phyloP scores from a whole-genome alignment of 2,329 filamentous ascomycete species.

The Sporothrix phasma region DNA sequence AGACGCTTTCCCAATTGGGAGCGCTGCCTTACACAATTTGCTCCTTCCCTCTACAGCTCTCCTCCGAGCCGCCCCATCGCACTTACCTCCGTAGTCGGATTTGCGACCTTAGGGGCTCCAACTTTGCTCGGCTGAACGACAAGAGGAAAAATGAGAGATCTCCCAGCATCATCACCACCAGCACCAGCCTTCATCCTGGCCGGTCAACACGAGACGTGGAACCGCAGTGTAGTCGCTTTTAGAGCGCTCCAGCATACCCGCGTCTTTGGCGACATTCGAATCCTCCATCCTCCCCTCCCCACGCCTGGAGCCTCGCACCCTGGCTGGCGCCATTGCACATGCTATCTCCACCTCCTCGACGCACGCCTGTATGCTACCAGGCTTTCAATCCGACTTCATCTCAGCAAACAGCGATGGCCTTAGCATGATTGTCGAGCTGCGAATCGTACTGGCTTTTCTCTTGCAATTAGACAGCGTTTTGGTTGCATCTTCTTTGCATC shows the following conservation, averaged over 20 bases:
- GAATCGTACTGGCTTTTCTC: not conserved
- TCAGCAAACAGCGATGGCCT: not conserved
- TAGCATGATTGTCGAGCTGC: not conserved
- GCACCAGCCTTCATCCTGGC: not conserved
- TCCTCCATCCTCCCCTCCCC: not conserved
- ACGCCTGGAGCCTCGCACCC: not conserved
- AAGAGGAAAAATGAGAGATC: not conserved
- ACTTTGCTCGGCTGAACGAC: not conserved
- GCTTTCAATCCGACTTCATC: not conserved
- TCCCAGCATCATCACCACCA: not conserved
- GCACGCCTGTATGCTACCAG: not conserved
- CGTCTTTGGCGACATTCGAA: not conserved
- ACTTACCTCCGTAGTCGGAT: conserved; percentile 7
- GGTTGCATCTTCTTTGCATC: not conserved
- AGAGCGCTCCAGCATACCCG: not conserved
- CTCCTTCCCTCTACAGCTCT: conserved; percentile 1
- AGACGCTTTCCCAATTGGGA: not conserved
- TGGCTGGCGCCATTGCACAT: not conserved
- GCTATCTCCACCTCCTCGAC: not conserved
- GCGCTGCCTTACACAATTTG: not conserved
- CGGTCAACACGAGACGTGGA: not conserved
- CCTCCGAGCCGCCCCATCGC: not conserved
- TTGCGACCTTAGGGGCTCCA: not conserved
- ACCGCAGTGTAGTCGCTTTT: not conserved
- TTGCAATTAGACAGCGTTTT: not conserved